Base-by-base conservation (phyloP, 176 grass and related monocot genomes). In the Echinochloa phyllopogon region DNA sequence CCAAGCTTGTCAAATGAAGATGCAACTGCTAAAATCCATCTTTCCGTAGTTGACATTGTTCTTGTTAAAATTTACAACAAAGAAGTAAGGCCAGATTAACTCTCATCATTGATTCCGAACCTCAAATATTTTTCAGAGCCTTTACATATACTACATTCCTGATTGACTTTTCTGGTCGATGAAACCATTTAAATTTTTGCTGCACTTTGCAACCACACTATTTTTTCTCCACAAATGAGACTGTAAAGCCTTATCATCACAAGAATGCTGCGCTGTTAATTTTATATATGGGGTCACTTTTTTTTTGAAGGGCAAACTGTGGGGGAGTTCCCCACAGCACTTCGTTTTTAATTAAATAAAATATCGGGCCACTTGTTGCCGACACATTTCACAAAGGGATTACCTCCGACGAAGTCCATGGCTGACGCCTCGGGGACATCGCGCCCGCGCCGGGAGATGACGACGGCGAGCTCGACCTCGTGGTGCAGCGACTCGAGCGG, bases 341-440 rank as follows among this genome's bases (percentile, higher is more conserved):
- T 33, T 33, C 29, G 29, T 33, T 33, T 33, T 33, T 33, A 33
- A 33, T 33, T 33, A 33, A 33, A 33, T 33, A 33, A 33, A 33
- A 17, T 15, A 18, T 75, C 60, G 8, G 18, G 44, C 48, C 60
- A 82, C 13, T 57, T 38, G 38, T 23, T 13, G 18, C 56, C 20
- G 21, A 66, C 38, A 13, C 85, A 55, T 17, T 48, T 68, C 25
- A 76, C 63, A 67, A 47, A n/a, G n/a, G 29, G 29, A 67, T 52
- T 89, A 98, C 96, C 96, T 98, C 93, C 96, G 8, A 99, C 86
- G 55, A 89, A 92, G 65, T 94, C 96, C 96, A 99, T 99, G 43
- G 93, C 96, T 38, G 89, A 69, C 1, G 83, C 83, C 53, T 88
- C 91, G 39, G 91, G 23, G 13, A 96, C 88, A 7, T 95, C 91